phyloP scores from a whole-genome alignment of 768 basidiomycete genomes.

The Candolleomyces eurysporus region DNA sequence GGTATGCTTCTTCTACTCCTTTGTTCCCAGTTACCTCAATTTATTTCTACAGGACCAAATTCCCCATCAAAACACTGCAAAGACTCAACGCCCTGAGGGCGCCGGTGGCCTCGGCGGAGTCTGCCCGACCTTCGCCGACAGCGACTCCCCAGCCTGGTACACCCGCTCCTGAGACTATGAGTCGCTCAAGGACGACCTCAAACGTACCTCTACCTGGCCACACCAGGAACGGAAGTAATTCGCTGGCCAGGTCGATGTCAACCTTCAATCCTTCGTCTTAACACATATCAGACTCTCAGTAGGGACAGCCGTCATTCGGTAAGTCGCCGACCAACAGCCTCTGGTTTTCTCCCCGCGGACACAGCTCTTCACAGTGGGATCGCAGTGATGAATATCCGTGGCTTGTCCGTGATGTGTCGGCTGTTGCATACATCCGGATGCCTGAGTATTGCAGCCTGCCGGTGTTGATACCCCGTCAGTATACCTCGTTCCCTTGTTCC shows the following conservation, averaged over 20 bases:
- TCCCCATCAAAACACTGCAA: slow-evolving; percentile 89
- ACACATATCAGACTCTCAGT: neutral
- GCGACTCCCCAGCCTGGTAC: slow-evolving; percentile 31
- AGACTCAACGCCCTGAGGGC: slow-evolving; percentile 67
- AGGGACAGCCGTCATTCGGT: neutral
- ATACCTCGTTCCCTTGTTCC: neutral
- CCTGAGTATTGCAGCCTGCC: slow-evolving; percentile 41
- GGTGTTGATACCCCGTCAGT: neutral
- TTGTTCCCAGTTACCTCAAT: slow-evolving; percentile 6
- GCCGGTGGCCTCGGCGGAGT: slow-evolving; percentile 20
- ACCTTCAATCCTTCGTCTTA: neutral
- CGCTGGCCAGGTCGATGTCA: slow-evolving; percentile 2
- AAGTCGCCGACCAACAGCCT: neutral
- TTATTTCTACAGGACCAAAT: slow-evolving; percentile 69
- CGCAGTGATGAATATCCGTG: slow-evolving; percentile 58
- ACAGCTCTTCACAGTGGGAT: slow-evolving; percentile 33
- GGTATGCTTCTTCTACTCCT: slow-evolving; percentile 48
- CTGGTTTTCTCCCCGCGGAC: neutral
- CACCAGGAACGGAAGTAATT: neutral
- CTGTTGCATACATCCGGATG: slow-evolving; percentile 26
- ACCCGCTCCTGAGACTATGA: slow-evolving; percentile 8
- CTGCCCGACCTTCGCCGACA: slow-evolving; percentile 28
- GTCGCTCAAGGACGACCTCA: slow-evolving; percentile 3
- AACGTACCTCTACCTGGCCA: slow-evolving; percentile 1
- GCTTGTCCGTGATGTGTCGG: slow-evolving; percentile 19